Base-by-base conservation (phyloP, 139 green algal genomes). In the Astrephomene gubernaculifera region DNA sequence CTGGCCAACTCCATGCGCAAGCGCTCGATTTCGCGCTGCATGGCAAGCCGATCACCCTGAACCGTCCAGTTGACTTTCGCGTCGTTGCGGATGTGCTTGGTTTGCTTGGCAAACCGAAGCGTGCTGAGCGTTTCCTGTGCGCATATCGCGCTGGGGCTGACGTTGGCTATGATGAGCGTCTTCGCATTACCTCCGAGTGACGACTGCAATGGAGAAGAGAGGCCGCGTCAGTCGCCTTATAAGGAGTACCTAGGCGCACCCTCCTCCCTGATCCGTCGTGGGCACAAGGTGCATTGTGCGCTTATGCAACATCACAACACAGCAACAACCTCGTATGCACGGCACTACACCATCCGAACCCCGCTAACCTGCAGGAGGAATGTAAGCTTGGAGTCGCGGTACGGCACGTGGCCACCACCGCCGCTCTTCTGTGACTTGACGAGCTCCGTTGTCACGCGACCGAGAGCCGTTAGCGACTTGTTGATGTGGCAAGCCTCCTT, bases 301-400 rank as follows among this genome's bases (percentile, higher is more conserved):
- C n/a, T n/a, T n/a, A n/a, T n/a, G n/a, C n/a, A n/a, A n/a, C n/a
- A n/a, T n/a, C n/a, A n/a, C n/a, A n/a, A n/a, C n/a, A n/a, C n/a
- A n/a, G n/a, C n/a, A n/a, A n/a, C n/a, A n/a, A n/a, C n/a, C n/a
- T n/a, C n/a, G n/a, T n/a, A n/a, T n/a, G n/a, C n/a, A n/a, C n/a
- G n/a, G n/a, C n/a, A n/a, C n/a, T n/a, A n/a, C 68, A 75, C 53
- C 21, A 44, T 67, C 2, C 60, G 71, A 52, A 27, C 1, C 19
- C 44, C 0, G n/a, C 86, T 0, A 38, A 96, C 94, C 92, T 98
- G 95, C n/a, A 99, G 93, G 67, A 99, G 93, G 87, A 97, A 98
- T 1, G 97, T 99, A 27, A 99, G 95, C 76, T 96, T 95, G 36
- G 93, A 97, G 93, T 99, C 96, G 12, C 97, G 88, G 92, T 99